Evolutionary conservation across 176 grass and related monocot genomes (phyloP), one percentile per base, ranked within the genome.

Genomic region (Lolium rigidum): DNA sequence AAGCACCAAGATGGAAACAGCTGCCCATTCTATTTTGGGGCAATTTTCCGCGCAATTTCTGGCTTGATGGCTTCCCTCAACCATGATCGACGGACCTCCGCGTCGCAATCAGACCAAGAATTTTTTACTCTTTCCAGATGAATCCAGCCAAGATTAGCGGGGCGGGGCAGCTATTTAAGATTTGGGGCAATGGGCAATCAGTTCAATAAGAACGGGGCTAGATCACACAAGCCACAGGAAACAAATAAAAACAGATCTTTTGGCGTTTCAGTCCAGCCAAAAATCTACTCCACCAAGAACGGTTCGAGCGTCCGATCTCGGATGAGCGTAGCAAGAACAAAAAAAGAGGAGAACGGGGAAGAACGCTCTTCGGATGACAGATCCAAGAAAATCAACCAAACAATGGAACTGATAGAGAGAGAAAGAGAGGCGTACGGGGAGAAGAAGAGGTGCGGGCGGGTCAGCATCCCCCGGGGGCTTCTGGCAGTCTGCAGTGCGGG

Each of bases 381-480:
- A 55, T 50, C 69, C 60, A 75, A 77, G 60, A 85, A 48, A 64
- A 44, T 3, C 51, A n/a, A 54, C 55, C 58, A 38, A n/a, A 8
- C 63, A 74, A 61, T 39, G 25, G 41, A 14, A 51, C 26, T 18
- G 5, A 14, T 21, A 38, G 44, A 21, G 2, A 37, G 37, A 4
- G 74, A 12, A 31, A 15, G 25, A 15, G 75, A 11, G 55, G 17
- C 88, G 60, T 86, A 89, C 83, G 4, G 24, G 70, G 38, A 51
- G 86, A 51, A 6, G 64, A 18, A 26, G 70, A 39, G 31, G 20
- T 16, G 79, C 47, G 39, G 62, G 50, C 57, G 82, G 59, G 24
- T 57, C 3, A 24, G 82, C 87, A 80, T 89, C 57, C 37, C 59
- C 57, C 70, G 48, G 46, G 46, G 46, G 46, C 46, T 47, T 47